Evolutionary conservation across 2,329 filamentous ascomycete genomes (phyloP).

Genomic region (Cordyceps fumosorosea): DNA sequence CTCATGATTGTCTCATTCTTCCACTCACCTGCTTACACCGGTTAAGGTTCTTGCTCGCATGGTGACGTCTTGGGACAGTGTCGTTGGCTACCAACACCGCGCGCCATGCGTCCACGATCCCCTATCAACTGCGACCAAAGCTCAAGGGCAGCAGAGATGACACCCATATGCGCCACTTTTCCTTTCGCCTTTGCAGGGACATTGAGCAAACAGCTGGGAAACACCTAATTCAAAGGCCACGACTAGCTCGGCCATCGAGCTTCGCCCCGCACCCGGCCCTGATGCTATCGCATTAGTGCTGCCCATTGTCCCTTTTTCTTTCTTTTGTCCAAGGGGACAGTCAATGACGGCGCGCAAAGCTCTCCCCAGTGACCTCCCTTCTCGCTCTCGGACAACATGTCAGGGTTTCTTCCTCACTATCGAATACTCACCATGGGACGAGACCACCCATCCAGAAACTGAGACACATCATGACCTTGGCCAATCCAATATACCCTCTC

Average conservation of each 20-base stretch:
- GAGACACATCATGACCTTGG: conserved; percentile 1
- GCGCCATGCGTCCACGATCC: neutral
- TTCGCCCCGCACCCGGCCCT: neutral
- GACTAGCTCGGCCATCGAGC: neutral
- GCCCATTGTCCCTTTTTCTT: conserved; percentile 1
- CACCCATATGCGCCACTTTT: neutral
- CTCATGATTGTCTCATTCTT: neutral
- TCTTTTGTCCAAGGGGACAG: neutral
- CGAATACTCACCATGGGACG: neutral
- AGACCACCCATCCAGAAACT: neutral
- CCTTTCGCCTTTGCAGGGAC: neutral
- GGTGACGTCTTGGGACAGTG: neutral
- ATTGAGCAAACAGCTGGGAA: neutral
- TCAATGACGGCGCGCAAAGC: neutral
- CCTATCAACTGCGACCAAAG: neutral
- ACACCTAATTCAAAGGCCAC: neutral
- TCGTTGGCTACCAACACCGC: neutral
- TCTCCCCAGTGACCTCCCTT: neutral
- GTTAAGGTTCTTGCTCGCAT: neutral
- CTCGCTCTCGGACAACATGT: conserved; percentile 1
- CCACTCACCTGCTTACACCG: neutral
- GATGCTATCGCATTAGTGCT: neutral
- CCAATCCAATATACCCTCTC: neutral
- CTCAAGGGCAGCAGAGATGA: neutral
- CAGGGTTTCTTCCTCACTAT: neutral